A percentile compares a stretch with the other conserved stretches of the same genome.
These are phyloP conservation scores for Serendipita sp. DNA, from an alignment of 768 basidiomycete genomes.

Conservation along the genomic window DNA sequence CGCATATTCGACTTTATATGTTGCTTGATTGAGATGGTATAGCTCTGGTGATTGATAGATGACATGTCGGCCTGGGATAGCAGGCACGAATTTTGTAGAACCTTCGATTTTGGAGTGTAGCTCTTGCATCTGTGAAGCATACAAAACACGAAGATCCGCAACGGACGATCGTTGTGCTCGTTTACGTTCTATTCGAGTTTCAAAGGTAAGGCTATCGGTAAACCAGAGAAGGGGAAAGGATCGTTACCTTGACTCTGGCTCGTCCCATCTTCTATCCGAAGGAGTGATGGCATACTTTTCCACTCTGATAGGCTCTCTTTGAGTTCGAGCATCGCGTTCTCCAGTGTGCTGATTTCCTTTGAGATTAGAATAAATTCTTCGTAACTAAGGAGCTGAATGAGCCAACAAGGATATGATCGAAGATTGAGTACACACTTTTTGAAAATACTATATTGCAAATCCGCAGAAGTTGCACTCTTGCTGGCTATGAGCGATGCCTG, in stretches of 20 bases:
- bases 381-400: constrained; percentile 39
- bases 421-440: constrained; percentile 49
- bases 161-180: constrained; percentile 73
- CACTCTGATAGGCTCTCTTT: constrained; percentile 89
- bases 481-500: constrained; percentile 59
- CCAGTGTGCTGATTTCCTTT: constrained; percentile 89
- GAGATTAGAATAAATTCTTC: constrained; percentile 94
- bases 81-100: constrained; percentile 85
- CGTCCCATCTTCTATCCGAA: constrained; percentile 70
- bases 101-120: constrained; percentile 86
- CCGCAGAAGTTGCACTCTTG: constrained; percentile 56
- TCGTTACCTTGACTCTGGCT: constrained; percentile 40
- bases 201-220: constrained; percentile 15
- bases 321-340: constrained; percentile 95
- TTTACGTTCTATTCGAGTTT: constrained; percentile 28
- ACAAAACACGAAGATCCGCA: constrained; percentile 87
- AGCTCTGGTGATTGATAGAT: constrained; percentile 74
- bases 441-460: constrained; percentile 85
- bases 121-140: constrained; percentile 86
- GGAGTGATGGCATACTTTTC: constrained; percentile 85
- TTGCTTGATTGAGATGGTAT: constrained; percentile 77
- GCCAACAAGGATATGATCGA: background rate
- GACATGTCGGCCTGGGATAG: constrained; percentile 81
- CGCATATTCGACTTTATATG: constrained; percentile 77
- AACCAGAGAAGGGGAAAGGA: constrained; percentile 18